Conservation (phyloP, 2,329 filamentous ascomycete genomes). For the Verticillium dahliae region DNA sequence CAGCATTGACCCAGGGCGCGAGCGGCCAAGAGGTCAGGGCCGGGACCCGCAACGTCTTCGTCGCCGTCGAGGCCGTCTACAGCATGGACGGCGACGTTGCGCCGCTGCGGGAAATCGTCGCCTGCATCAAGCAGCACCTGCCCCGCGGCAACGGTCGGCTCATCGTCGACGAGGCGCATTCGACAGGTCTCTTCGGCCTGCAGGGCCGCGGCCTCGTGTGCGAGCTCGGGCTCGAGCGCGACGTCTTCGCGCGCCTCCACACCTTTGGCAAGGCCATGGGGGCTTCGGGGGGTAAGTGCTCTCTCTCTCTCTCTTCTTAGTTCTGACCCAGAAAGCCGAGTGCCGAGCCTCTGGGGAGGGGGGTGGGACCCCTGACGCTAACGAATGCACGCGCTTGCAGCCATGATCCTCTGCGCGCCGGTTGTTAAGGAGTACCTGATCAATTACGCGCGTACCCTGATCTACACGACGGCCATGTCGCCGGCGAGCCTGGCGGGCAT, state of each 20-base stretch:
- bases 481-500: conserved; percentile 56
- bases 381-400: conserved; percentile 8
- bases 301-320: too few relatives aligned
- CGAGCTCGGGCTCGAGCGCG: conserved; percentile 45
- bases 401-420: conserved; percentile 55
- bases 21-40: conserved; percentile 21
- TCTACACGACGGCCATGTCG: conserved; percentile 67
- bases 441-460: conserved; percentile 69
- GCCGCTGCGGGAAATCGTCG: conserved; percentile 54
- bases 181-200: conserved; percentile 52
- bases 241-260: conserved; percentile 52
- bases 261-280: conserved; percentile 64
- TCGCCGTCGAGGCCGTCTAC: conserved; percentile 66
- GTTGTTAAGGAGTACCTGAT: conserved; percentile 58
- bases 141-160: conserved; percentile 53
- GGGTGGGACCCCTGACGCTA: background rate
- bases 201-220: conserved; percentile 53
- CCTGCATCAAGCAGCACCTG: conserved; percentile 47
- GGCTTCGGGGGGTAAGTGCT: conserved; percentile 58
- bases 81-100: conserved; percentile 79
- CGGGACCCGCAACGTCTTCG: conserved; percentile 49
- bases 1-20: conserved; percentile 23
- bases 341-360: background rate
- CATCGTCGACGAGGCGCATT: conserved; percentile 64
- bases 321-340: background rate